phyloP scores from a whole-genome alignment of 2,329 filamentous ascomycete genomes.

The Arthrinium puccinioides region DNA sequence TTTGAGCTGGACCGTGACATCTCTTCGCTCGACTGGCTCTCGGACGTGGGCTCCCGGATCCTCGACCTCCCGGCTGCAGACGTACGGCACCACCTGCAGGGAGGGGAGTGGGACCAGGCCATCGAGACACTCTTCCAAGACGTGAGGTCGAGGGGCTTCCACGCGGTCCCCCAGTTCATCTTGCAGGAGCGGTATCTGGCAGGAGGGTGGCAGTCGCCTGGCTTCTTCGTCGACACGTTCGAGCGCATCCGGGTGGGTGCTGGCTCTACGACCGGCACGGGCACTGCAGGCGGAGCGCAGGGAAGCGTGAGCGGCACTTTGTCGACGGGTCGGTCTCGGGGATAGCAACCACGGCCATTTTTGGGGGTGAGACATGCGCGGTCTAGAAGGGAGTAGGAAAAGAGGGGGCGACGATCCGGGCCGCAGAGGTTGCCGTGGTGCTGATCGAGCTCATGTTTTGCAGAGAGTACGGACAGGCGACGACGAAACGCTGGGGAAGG shows the following conservation, averaged over 20 bases:
- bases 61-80: constrained; percentile 9
- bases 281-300: too few relatives aligned
- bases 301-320: too few relatives aligned
- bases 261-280: too few relatives aligned
- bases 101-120: constrained; percentile 26
- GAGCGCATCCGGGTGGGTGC: constrained; percentile 37
- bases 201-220: constrained; percentile 62
- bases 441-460: too few relatives aligned
- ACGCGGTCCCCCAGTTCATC: constrained; percentile 67
- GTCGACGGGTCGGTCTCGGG: too few relatives aligned
- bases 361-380: too few relatives aligned
- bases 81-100: constrained; percentile 21
- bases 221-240: constrained; percentile 61
- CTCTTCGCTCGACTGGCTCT: constrained; percentile 30
- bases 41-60: constrained; percentile 16
- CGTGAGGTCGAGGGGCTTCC: constrained; percentile 29
- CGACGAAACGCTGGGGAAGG: too few relatives aligned
- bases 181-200: constrained; percentile 63
- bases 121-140: constrained; percentile 17
- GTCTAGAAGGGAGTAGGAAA: too few relatives aligned
- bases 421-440: too few relatives aligned
- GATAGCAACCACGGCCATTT: too few relatives aligned
- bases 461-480: too few relatives aligned
- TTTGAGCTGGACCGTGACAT: constrained; percentile 36
- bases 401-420: too few relatives aligned